Evolutionary conservation across 768 basidiomycete species (phyloP).

Genomic region (Amanita rimosa): DNA sequence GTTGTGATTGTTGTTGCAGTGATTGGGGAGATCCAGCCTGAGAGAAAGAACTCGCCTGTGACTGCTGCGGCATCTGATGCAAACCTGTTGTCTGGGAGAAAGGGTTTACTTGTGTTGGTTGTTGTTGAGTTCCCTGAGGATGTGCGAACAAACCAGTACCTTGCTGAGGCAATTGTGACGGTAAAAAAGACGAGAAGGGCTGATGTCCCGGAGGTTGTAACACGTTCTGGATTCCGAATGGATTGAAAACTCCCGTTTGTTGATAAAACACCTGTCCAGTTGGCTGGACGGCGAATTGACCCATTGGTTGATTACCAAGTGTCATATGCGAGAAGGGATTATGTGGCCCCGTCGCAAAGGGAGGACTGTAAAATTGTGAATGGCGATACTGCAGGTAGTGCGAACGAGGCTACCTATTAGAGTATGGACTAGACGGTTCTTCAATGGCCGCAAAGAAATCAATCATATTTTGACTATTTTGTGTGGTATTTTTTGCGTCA

Average conservation of each 20-base stretch:
- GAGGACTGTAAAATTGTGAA: background rate
- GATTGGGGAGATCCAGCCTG: background rate
- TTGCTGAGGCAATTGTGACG: conserved; percentile 21
- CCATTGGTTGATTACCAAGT: conserved; percentile 36
- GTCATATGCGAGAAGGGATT: conserved; percentile 73
- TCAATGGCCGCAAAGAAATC: conserved; percentile 93
- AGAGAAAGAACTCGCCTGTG: background rate
- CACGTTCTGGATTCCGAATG: conserved; percentile 26
- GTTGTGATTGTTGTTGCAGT: background rate
- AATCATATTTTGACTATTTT: conserved; percentile 39
- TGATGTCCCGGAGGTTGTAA: conserved; percentile 32
- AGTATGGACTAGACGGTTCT: conserved; percentile 57
- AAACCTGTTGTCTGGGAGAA: background rate
- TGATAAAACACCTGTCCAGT: conserved; percentile 48
- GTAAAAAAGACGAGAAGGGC: conserved; percentile 37
- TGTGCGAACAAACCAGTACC: conserved; percentile 19
- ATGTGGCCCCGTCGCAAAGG: conserved; percentile 25
- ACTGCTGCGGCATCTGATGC: background rate
- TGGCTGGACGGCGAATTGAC: conserved; percentile 37
- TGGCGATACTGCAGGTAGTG: background rate
- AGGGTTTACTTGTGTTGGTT: no score
- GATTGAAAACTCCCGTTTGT: conserved; percentile 36
- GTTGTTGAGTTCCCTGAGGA: no score
- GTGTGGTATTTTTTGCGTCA: conserved; percentile 16
- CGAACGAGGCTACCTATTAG: conserved; percentile 31